A percentile compares a stretch with the other conserved stretches of the same genome.
Evolutionary conservation across 805 yeast genomes (phyloP).

Genomic region (Wickerhamiella qilinensis): DNA sequence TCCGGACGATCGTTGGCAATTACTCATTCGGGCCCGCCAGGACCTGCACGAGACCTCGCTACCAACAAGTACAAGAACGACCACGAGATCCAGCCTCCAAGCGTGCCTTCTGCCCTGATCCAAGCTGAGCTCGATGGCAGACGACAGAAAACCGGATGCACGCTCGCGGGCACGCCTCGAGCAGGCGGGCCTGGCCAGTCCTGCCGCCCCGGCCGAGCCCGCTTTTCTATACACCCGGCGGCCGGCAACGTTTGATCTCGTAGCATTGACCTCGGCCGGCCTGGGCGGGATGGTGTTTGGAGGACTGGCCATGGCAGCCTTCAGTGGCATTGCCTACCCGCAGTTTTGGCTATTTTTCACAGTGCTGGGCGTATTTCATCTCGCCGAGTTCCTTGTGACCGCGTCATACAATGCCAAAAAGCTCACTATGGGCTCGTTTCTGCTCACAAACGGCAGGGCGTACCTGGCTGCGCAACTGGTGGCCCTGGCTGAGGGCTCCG

Average conservation of each 20-base stretch:
- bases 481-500: slow-evolving; percentile 35
- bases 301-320: slow-evolving; percentile 6
- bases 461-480: slow-evolving; percentile 41
- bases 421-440: slow-evolving; percentile 54
- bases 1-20: too few species aligned
- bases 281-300: slow-evolving; percentile 18
- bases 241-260: slow-evolving; percentile 14
- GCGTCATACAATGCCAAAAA: slow-evolving; percentile 53
- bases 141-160: too few species aligned
- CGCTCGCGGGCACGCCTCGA: too few species aligned
- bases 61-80: too few species aligned
- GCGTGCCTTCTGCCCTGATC: too few species aligned
- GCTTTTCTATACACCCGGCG: not conserved
- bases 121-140: too few species aligned
- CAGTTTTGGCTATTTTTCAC: slow-evolving; percentile 34
- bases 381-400: slow-evolving; percentile 68
- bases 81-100: too few species aligned
- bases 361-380: slow-evolving; percentile 50
- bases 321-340: slow-evolving; percentile 4
- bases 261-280: slow-evolving; percentile 16
- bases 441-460: slow-evolving; percentile 44
- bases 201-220: too few species aligned
- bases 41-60: too few species aligned
- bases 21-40: too few species aligned
- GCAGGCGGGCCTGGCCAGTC: too few species aligned